Percentiles rank a stretch among this genome's conserved stretches.
phyloP scores from a whole-genome alignment of 352 stramenopile species.

The Pythium phragmiticola region DNA sequence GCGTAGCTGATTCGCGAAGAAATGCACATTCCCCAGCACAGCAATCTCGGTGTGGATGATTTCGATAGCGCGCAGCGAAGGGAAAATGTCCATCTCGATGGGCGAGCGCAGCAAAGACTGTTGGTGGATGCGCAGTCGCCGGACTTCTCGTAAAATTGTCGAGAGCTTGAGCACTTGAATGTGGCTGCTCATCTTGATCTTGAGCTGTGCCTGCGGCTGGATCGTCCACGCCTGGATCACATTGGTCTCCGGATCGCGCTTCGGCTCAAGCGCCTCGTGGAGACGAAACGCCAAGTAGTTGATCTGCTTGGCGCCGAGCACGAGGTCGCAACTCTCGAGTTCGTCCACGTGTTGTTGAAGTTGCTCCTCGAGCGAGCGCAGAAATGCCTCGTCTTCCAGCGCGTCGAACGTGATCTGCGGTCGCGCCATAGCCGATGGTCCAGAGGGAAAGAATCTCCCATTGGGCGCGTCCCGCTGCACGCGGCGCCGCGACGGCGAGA shows the following conservation, averaged over 20 bases:
- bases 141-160: slow-evolving; percentile 77
- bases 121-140: slow-evolving; percentile 62
- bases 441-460: not conserved
- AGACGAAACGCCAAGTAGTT: slow-evolving; percentile 65
- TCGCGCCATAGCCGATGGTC: slow-evolving; percentile 4
- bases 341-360: slow-evolving; percentile 57
- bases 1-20: slow-evolving; percentile 62
- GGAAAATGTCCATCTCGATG: slow-evolving; percentile 82
- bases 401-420: slow-evolving; percentile 52
- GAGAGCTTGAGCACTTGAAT: slow-evolving; percentile 87
- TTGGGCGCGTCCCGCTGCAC: slow-evolving; percentile 9
- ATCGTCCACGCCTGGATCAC: slow-evolving; percentile 78
- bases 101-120: slow-evolving; percentile 32
- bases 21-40: slow-evolving; percentile 56
- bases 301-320: slow-evolving; percentile 67
- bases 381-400: slow-evolving; percentile 54
- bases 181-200: slow-evolving; percentile 73
- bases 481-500: slow-evolving; percentile 32
- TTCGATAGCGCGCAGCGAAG: slow-evolving; percentile 66
- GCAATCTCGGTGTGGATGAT: slow-evolving; percentile 45
- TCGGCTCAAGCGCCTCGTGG: slow-evolving; percentile 71
- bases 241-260: slow-evolving; percentile 57
- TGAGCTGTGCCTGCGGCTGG: slow-evolving; percentile 53
- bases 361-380: slow-evolving; percentile 64
- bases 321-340: slow-evolving; percentile 56